Conservation (phyloP, 495 filamentous ascomycete genomes). For the Podospora fimiseda region DNA sequence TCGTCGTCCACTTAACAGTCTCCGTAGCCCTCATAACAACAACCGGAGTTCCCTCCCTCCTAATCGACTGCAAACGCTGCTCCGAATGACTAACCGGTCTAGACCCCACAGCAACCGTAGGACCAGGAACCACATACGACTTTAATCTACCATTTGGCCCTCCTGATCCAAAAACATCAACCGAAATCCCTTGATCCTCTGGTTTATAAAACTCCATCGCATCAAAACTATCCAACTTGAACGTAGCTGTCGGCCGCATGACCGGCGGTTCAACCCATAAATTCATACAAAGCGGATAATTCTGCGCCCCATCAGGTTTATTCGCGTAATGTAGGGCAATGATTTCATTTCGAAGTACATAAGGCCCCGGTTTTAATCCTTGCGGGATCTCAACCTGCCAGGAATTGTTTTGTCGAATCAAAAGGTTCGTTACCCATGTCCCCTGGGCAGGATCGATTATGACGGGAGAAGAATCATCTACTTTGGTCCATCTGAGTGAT, state of each 20-base stretch:
- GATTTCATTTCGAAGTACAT: slow-evolving; percentile 68
- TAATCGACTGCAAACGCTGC: slow-evolving; percentile 7
- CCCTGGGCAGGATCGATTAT: slow-evolving; percentile 35
- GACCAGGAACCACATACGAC: slow-evolving; percentile 48
- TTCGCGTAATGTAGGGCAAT: slow-evolving; percentile 64
- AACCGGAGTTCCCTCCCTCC: slow-evolving; percentile 21
- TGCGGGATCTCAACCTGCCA: slow-evolving; percentile 58
- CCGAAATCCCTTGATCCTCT: slow-evolving; percentile 29
- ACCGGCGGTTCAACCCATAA: slow-evolving; percentile 23
- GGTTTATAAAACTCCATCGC: slow-evolving; percentile 29
- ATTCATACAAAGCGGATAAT: slow-evolving; percentile 69
- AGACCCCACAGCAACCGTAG: slow-evolving; percentile 37
- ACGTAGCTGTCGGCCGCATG: slow-evolving; percentile 30
- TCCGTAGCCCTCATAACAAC: slow-evolving; percentile 14
- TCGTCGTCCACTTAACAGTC: slow-evolving; percentile 12
- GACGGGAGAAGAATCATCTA: slow-evolving; percentile 44
- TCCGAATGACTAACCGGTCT: slow-evolving; percentile 16
- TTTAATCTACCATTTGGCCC: slow-evolving; percentile 38
- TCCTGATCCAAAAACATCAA: too few relatives aligned
- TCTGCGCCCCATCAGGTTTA: slow-evolving; percentile 55
- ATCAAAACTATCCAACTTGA: slow-evolving; percentile 26
- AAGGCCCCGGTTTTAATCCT: slow-evolving; percentile 55
- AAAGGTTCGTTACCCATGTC: slow-evolving; percentile 60
- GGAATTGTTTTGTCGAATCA: slow-evolving; percentile 59
- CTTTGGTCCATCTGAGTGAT: slow-evolving; percentile 64